Base-by-base conservation (phyloP, 2,329 filamentous ascomycete species). In the Aspergillus proliferans region DNA sequence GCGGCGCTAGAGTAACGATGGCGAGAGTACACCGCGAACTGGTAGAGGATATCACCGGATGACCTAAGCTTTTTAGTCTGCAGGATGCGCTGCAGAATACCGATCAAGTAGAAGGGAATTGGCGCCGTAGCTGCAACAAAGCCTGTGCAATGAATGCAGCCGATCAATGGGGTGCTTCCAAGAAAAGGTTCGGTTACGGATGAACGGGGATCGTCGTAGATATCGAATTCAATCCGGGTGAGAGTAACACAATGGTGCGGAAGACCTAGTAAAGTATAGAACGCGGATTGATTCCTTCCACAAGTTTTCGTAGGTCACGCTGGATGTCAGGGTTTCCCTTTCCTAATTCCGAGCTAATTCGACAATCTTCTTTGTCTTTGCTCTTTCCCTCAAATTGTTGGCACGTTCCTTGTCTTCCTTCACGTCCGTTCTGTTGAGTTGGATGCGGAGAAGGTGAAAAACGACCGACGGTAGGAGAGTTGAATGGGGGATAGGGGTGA, bases 1-100 rank as follows among this genome's bases (percentile, higher is more conserved):
- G 66, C 67, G 67, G 67, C 67, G 67, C 64, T 60, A 64, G 51
- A 57, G 58, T 57, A 49, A 39, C 45, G 52, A 54, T 51, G 48
- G 46, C 47, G 34, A 44, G 55, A 48, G 38, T 36, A 57, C 55
- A 52, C 53, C 50, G 46, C 57, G 53, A 47, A 47, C 52, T 55
- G 49, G 44, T 54, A 45, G 48, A 41, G 46, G 22, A 42, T 49
- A 38, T 48, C 47, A 42, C 43, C 21, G 42, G 10, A 19, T 12
- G 38, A 40, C 38, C 15, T 21, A 10, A 43, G 47, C 46, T 38
- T 28, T 52, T 38, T 48, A 45, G 43, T 45, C 53, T 53, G 56
- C 54, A 49, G 47, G 43, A 38, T 47, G 44, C 15, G 3, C 43
- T 58, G 56, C 49, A 57, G 52, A 52, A 48, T 45, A 46, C 53